These are phyloP conservation scores for Neospermospora avenae DNA, from an alignment of 2,329 filamentous ascomycete species.

Conservation along the genomic window DNA sequence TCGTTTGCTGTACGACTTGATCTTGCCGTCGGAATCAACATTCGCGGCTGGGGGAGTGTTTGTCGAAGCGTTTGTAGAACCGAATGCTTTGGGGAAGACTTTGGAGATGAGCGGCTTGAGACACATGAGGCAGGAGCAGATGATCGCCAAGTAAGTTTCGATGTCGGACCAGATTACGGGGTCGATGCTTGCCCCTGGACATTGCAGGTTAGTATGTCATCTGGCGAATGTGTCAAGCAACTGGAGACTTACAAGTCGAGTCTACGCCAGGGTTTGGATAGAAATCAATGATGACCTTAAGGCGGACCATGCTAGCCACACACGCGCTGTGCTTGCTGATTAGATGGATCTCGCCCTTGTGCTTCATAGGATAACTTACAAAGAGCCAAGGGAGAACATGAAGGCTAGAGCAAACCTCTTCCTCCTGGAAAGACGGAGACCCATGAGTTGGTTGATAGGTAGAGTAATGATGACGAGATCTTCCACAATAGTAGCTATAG, in stretches of 20 bases:
- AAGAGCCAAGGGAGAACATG: slow-evolving; percentile 64
- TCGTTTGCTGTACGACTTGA: no score
- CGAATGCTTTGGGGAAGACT: no score
- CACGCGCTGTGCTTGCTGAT: slow-evolving; percentile 13
- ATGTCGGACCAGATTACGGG: slow-evolving; percentile 29
- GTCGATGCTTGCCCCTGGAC: slow-evolving; percentile 20
- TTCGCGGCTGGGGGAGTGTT: no score
- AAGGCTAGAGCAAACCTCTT: slow-evolving; percentile 64
- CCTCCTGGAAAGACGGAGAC: slow-evolving; percentile 58
- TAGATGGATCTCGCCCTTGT: not conserved
- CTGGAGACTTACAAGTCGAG: slow-evolving; percentile 21
- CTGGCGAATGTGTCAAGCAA: not conserved
- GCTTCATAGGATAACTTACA: slow-evolving; percentile 44
- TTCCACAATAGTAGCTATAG: slow-evolving; percentile 65
- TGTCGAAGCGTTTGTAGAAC: no score
- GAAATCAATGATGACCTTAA: slow-evolving; percentile 17
- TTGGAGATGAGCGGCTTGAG: no score
- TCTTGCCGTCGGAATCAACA: no score
- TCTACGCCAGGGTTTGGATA: slow-evolving; percentile 16
- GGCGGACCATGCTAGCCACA: slow-evolving; percentile 25
- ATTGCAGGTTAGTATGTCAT: not conserved
- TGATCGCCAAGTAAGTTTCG: slow-evolving; percentile 27
- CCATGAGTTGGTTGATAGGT: slow-evolving; percentile 60
- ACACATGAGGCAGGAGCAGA: not conserved
- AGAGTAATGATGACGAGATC: slow-evolving; percentile 63